phyloP scores from a whole-genome alignment of 108 stramenopile genomes.

The Nannochloropsis gaditana region DNA sequence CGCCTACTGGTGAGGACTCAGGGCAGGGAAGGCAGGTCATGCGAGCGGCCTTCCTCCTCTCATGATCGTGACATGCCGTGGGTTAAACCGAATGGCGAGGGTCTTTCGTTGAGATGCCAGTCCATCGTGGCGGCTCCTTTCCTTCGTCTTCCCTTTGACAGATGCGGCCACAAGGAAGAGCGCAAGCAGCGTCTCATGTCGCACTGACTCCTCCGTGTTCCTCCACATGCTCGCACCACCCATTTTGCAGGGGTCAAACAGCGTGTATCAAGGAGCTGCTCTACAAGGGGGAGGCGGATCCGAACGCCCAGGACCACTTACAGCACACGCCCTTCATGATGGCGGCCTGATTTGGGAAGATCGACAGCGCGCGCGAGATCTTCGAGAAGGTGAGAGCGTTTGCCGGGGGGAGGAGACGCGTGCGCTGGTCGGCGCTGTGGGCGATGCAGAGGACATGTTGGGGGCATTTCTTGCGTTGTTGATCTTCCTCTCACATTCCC shows the following conservation, averaged over 20 bases:
- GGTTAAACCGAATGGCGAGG: too few relatives aligned
- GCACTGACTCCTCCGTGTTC: background rate
- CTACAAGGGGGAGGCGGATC: background rate
- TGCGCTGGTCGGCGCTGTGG: background rate
- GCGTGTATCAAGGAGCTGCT: background rate
- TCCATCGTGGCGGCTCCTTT: background rate
- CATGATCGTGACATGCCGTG: too few relatives aligned
- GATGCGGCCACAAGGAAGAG: too few relatives aligned
- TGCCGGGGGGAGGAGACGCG: background rate
- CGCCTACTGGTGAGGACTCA: constrained; percentile 3
- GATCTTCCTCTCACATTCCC: background rate
- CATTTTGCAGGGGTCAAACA: background rate
- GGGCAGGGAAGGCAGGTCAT: too few relatives aligned
- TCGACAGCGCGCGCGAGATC: background rate
- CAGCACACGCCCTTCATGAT: constrained; percentile 12
- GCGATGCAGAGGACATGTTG: background rate
- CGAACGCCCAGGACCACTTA: background rate
- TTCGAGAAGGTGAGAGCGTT: background rate
- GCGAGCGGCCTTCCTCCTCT: too few relatives aligned
- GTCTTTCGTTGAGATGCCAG: too few relatives aligned
- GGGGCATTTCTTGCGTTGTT: background rate
- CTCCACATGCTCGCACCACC: background rate
- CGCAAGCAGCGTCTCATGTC: too few relatives aligned
- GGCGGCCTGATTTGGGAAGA: background rate
- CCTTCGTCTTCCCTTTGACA: background rate